Evolutionary conservation across 2,329 filamentous ascomycete species (phyloP).

Genomic region (Juglanconis sp.): DNA sequence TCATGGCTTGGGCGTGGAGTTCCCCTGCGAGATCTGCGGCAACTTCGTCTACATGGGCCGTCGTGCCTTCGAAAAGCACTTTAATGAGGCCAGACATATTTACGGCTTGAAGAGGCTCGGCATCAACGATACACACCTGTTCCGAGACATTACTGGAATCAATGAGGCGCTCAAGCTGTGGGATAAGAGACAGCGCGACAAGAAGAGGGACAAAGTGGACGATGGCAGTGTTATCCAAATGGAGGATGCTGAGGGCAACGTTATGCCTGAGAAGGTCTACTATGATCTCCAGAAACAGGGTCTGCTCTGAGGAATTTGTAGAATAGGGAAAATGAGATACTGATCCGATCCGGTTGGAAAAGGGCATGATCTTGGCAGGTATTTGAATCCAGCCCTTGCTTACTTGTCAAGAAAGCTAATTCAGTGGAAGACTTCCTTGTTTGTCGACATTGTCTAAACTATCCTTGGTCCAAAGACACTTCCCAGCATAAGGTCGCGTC

Average conservation of each 20-base stretch:
- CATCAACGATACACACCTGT: conserved; percentile 85
- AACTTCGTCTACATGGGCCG: conserved; percentile 99
- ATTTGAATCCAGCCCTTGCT: no score
- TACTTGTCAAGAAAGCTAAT: no score
- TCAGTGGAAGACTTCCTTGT: no score
- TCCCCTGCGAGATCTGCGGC: conserved; percentile 92
- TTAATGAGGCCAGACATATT: conserved; percentile 89
- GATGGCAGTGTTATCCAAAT: conserved; percentile 91
- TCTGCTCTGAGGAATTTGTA: conserved; percentile 56
- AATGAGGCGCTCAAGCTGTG: conserved; percentile 84
- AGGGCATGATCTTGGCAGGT: no score
- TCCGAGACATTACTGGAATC: conserved; percentile 90
- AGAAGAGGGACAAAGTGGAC: conserved; percentile 71
- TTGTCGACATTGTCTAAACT: no score
- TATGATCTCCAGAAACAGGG: conserved; percentile 92
- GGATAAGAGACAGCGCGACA: conserved; percentile 88
- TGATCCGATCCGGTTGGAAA: no score
- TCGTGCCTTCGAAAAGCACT: conserved; percentile 96
- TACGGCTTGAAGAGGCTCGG: conserved; percentile 92
- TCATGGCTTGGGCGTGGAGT: conserved; percentile 91
- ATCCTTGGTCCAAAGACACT: no score
- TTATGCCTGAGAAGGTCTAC: conserved; percentile 99
- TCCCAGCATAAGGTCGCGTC: no score
- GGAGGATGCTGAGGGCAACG: conserved; percentile 96
- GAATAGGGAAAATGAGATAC: no score